Conservation (phyloP, 2,329 filamentous ascomycete genomes). For the Phyllosticta citrichinensis region DNA sequence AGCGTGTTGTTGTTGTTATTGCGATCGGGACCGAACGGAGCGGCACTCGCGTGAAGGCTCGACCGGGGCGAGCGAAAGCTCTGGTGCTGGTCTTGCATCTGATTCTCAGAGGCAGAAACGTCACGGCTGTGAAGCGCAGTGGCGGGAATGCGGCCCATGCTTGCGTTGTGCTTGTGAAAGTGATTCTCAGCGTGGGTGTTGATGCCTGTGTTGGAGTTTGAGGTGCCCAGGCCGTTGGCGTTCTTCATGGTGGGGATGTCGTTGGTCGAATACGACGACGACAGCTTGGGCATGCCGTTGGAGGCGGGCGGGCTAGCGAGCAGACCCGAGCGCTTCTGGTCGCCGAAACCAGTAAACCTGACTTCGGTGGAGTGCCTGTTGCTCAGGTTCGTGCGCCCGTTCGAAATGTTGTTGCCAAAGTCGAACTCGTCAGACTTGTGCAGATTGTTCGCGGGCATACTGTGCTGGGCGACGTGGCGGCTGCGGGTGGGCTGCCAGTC, state of each 20-base stretch:
- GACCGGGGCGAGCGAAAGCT: slow-evolving; percentile 56
- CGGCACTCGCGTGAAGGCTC: slow-evolving; percentile 67
- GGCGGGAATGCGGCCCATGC: slow-evolving; percentile 66
- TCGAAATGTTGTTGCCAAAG: slow-evolving; percentile 14
- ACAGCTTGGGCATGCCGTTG: slow-evolving; percentile 61
- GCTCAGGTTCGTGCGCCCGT: slow-evolving; percentile 19
- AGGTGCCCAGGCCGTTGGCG: slow-evolving; percentile 40
- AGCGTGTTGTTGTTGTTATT: not conserved
- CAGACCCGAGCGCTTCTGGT: slow-evolving; percentile 36
- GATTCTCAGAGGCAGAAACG: slow-evolving; percentile 42
- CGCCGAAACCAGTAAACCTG: slow-evolving; percentile 28
- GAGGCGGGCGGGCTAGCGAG: slow-evolving; percentile 49
- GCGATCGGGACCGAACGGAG: slow-evolving; percentile 63
- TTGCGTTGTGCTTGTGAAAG: slow-evolving; percentile 66
- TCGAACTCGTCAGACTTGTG: slow-evolving; percentile 32
- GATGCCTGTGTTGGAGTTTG: slow-evolving; percentile 18
- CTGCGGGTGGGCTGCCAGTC: slow-evolving; percentile 41
- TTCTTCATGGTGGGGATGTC: slow-evolving; percentile 81
- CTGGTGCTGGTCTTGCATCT: slow-evolving; percentile 25
- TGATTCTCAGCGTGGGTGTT: slow-evolving; percentile 49
- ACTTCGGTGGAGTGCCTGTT: slow-evolving; percentile 41
- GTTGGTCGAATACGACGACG: slow-evolving; percentile 82
- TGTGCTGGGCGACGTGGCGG: slow-evolving; percentile 50
- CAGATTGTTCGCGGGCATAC: slow-evolving; percentile 46
- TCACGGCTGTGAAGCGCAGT: slow-evolving; percentile 63